A percentile compares a stretch with the other conserved stretches of the same genome.
Conservation (phyloP, 768 basidiomycete species). For the Pseudohyphozyma bogoriensis region DNA sequence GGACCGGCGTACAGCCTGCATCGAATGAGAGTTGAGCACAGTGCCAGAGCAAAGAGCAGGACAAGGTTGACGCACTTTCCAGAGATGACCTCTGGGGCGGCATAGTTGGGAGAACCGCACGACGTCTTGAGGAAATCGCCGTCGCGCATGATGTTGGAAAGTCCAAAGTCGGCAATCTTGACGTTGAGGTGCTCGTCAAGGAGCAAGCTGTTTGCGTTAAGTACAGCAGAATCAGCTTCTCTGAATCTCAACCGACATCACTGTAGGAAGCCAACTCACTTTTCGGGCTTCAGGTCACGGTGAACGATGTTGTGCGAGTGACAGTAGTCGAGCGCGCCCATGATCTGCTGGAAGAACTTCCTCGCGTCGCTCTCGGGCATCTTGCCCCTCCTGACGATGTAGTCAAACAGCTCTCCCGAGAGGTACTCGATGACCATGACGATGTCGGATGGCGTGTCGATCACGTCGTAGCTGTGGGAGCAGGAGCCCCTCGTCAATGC, state of each 20-base stretch:
- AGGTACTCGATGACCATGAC: conserved; percentile 98
- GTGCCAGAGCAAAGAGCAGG: not conserved
- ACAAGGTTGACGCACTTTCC: conserved; percentile 49
- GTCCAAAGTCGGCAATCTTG: conserved; percentile 98
- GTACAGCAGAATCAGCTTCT: not conserved
- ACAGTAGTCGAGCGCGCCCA: conserved; percentile 92
- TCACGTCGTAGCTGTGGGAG: conserved; percentile 47
- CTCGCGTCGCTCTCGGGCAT: conserved; percentile 81
- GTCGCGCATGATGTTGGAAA: conserved; percentile 90
- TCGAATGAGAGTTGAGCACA: not conserved
- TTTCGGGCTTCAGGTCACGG: conserved; percentile 96
- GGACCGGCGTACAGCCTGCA: conserved; percentile 76
- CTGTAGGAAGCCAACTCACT: conserved; percentile 40
- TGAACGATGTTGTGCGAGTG: conserved; percentile 95
- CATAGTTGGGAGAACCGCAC: conserved; percentile 97
- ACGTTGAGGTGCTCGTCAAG: conserved; percentile 54
- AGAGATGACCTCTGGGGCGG: conserved; percentile 93
- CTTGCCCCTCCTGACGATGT: conserved; percentile 84
- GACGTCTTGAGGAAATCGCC: conserved; percentile 95
- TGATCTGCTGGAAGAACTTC: conserved; percentile 96
- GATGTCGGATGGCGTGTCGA: conserved; percentile 88
- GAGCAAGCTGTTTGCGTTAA: conserved; percentile 49
- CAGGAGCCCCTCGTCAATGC: not conserved
- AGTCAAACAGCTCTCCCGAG: conserved; percentile 93
- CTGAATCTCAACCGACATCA: not conserved